Percentiles rank a stretch among this genome's conserved stretches.
Evolutionary conservation across 345 rosid genomes (phyloP).

Genomic region (Angophora floribunda): DNA sequence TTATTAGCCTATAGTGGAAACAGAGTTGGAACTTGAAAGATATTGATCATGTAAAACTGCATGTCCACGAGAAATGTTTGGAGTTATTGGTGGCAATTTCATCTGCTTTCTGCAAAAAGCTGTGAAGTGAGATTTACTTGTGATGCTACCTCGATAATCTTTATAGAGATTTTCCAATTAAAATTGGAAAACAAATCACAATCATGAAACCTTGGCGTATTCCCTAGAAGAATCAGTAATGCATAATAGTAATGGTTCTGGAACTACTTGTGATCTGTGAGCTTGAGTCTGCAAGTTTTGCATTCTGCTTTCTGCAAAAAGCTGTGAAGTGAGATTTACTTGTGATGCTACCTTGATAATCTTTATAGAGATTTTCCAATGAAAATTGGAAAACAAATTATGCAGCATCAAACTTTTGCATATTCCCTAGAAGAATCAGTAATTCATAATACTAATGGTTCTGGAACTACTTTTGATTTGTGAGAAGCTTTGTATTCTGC

Average conservation of each 20-base stretch:
- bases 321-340: not conserved
- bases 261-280: not conserved
- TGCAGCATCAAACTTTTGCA: not conserved
- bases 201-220: not conserved
- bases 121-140: not conserved
- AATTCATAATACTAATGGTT: not conserved
- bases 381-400: not conserved
- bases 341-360: not conserved
- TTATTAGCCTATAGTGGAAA: not conserved
- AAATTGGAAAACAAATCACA: not conserved
- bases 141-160: not conserved
- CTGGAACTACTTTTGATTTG: not conserved
- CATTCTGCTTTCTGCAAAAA: not conserved
- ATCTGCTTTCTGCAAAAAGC: not conserved
- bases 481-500: not conserved
- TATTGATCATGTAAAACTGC: not conserved
- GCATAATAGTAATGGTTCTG: not conserved
- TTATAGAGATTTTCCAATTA: not conserved
- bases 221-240: not conserved
- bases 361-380: not conserved
- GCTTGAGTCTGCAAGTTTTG: not conserved
- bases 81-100: not conserved
- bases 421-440: not conserved
- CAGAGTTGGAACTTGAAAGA: not conserved
- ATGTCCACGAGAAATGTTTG: not conserved